Evolutionary conservation across 2,329 filamentous ascomycete genomes (phyloP).

Genomic region (Cyphellophora attinorum): DNA sequence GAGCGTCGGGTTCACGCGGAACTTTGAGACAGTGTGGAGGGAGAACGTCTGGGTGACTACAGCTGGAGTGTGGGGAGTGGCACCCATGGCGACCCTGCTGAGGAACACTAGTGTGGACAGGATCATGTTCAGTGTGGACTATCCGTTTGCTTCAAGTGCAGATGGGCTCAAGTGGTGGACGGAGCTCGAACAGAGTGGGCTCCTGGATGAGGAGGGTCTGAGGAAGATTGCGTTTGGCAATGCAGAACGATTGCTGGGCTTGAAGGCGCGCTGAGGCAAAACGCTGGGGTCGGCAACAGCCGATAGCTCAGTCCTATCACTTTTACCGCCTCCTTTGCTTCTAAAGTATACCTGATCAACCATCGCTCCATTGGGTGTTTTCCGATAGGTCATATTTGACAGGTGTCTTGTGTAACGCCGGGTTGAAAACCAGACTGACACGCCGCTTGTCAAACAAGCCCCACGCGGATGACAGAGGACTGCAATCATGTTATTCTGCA

Average conservation of each 20-base stretch:
- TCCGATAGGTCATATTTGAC: too few relatives aligned
- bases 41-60: slow-evolving; percentile 51
- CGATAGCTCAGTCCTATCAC: too few relatives aligned
- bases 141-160: slow-evolving; percentile 44
- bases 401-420: too few relatives aligned
- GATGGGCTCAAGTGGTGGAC: slow-evolving; percentile 39
- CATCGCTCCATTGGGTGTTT: too few relatives aligned
- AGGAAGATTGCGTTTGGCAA: slow-evolving; percentile 42
- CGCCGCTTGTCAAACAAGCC: too few relatives aligned
- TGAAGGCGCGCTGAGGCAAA: too few relatives aligned
- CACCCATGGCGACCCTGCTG: slow-evolving; percentile 34
- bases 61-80: slow-evolving; percentile 42
- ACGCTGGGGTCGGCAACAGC: too few relatives aligned
- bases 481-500: too few relatives aligned
- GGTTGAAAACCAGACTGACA: too few relatives aligned
- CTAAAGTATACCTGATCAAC: too few relatives aligned
- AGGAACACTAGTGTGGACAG: slow-evolving; percentile 30
- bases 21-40: slow-evolving; percentile 42
- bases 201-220: slow-evolving; percentile 41
- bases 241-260: slow-evolving; percentile 37
- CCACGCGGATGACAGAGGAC: too few relatives aligned
- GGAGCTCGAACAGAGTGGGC: slow-evolving; percentile 38
- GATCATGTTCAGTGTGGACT: slow-evolving; percentile 49
- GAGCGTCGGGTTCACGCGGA: slow-evolving; percentile 12
- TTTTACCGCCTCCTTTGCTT: too few relatives aligned